Evolutionary conservation across 768 basidiomycete genomes (phyloP).

Genomic region (Tulasnella sp.): DNA sequence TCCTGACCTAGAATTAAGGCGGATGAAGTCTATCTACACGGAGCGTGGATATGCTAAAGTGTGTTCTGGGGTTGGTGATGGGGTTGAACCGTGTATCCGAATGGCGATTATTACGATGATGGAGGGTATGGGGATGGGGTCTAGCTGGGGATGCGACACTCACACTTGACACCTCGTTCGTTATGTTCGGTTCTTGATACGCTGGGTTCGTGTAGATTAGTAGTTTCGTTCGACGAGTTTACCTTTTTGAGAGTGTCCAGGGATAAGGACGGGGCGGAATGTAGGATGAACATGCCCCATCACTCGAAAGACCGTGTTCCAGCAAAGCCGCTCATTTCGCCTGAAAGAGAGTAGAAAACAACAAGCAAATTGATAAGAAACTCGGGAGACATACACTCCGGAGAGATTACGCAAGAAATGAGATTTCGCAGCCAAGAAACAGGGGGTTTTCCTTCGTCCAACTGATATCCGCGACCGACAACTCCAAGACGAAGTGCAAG

Average conservation of each 20-base stretch:
- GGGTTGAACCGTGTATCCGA: background rate
- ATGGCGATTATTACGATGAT: background rate
- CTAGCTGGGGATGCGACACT: background rate
- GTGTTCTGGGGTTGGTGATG: background rate
- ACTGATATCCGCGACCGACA: background rate
- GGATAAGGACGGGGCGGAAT: background rate
- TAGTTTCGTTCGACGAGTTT: background rate
- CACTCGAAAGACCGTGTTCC: too few relatives aligned
- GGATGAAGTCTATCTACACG: background rate
- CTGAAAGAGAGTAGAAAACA: background rate
- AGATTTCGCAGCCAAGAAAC: background rate
- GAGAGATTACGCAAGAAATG: background rate
- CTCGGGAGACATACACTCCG: background rate
- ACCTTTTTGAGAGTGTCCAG: background rate
- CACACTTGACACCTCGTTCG: background rate
- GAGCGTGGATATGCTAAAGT: background rate
- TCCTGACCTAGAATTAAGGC: background rate
- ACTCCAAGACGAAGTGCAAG: background rate
- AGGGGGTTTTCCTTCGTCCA: background rate
- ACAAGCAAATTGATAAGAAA: background rate
- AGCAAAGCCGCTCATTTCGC: background rate
- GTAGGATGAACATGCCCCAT: too few relatives aligned
- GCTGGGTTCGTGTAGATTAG: background rate
- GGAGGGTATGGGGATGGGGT: background rate
- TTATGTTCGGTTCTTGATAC: background rate